Conservation (phyloP, 768 basidiomycete species). For the Leccinum subtestaceum region DNA sequence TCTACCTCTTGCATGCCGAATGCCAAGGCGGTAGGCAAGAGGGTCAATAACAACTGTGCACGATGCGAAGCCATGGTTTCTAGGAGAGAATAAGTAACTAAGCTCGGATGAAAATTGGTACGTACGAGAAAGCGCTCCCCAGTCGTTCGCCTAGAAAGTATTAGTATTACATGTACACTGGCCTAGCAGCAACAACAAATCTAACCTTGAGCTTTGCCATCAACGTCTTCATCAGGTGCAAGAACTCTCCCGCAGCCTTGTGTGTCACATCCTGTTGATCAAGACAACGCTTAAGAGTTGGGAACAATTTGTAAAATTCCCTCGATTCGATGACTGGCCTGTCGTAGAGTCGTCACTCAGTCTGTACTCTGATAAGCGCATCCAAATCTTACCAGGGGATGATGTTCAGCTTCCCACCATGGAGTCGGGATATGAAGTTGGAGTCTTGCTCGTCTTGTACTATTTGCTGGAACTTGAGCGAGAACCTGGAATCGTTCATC, state of each 20-base stretch:
- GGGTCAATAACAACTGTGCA: slow-evolving; percentile 37
- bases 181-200: not conserved
- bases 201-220: slow-evolving; percentile 65
- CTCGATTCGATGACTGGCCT: slow-evolving; percentile 60
- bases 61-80: slow-evolving; percentile 49
- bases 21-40: slow-evolving; percentile 47
- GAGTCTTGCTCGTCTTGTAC: slow-evolving; percentile 56
- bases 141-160: slow-evolving; percentile 50
- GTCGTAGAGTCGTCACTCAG: not conserved
- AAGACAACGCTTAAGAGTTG: slow-evolving; percentile 42
- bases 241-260: slow-evolving; percentile 48
- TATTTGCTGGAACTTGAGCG: slow-evolving; percentile 56
- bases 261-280: slow-evolving; percentile 50
- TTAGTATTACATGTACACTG: not conserved
- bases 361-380: not conserved
- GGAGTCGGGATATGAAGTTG: slow-evolving; percentile 61
- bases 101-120: not conserved
- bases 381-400: slow-evolving; percentile 46
- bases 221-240: slow-evolving; percentile 54
- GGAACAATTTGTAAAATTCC: slow-evolving; percentile 55
- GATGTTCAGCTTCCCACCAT: slow-evolving; percentile 51
- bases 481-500: slow-evolving; percentile 40
- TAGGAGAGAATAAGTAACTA: slow-evolving; percentile 13
- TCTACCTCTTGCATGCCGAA: slow-evolving; percentile 48
- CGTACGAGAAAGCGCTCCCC: slow-evolving; percentile 58